Evolutionary conservation across 305 asterid species (phyloP), one percentile per base, ranked within the genome.

Genomic region (Fraxinus nigra): DNA sequence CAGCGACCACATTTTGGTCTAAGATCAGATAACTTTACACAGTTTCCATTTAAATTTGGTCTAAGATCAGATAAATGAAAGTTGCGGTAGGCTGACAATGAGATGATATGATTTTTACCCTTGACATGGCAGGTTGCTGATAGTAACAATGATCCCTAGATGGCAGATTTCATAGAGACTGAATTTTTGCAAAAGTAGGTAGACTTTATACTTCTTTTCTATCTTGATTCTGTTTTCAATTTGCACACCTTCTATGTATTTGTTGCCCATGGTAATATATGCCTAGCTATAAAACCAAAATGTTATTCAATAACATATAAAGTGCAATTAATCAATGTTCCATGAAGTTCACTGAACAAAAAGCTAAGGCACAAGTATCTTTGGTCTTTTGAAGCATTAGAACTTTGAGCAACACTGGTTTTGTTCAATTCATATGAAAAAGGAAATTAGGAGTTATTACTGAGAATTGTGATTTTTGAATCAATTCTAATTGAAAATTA

Each of bases 181-280:
- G 98, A 93, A 72, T 94, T 89, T 82, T 83, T 93, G 85, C 87
- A 10, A 5, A 95, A 93, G 79, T 98, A 94, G 97, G 97, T 95
- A 87, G 78, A 59, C 73, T 76, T 22, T 54, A 16, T 32, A 6
- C 16, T 2, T 72, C 9, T 70, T 26, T 48, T 18, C 51, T 10
- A 32, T 28, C 51, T 14, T 51, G 67, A 1, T 54, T 54, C 26
- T n/a, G 63, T 54, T 54, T 54, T n/a, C 63, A 54, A 54, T 54
- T 54, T 48, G 7, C 20, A 1, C 59, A 3, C 5, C 20, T 1
- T 48, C 59, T 16, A 48, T 13, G 7, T 48, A 48, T 14, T 48
- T 48, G 20, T 14, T 48, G 59, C 59, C 1, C 16, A 48, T 48
- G 59, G 59, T 48, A 4, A 13, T 14, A 48, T 14, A 14, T 14